Percentiles rank a stretch among this genome's conserved stretches.
Evolutionary conservation across 2,329 filamentous ascomycete species (phyloP).

Genomic region (Colletotrichum higginsianum): DNA sequence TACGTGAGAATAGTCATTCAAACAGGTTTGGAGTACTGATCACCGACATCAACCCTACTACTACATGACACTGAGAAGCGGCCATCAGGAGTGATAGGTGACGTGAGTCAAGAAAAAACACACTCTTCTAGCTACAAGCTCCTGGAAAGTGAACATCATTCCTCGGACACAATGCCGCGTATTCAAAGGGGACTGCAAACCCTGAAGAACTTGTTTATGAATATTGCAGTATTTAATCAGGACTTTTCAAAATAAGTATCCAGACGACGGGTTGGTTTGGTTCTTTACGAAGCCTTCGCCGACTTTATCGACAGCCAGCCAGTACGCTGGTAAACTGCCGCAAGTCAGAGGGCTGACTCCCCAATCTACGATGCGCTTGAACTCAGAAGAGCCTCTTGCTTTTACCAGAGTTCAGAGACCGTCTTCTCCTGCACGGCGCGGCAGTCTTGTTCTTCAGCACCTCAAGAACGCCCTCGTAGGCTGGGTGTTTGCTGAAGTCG

Average conservation of each 20-base stretch:
- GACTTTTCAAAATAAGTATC: background rate
- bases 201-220: background rate
- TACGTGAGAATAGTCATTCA: background rate
- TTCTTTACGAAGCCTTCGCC: background rate
- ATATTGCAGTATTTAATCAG: background rate
- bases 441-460: constrained; percentile 52
- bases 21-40: background rate
- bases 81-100: background rate
- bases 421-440: constrained; percentile 34
- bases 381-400: constrained; percentile 30
- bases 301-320: too few species aligned
- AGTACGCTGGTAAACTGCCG: background rate
- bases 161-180: too few species aligned
- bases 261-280: background rate
- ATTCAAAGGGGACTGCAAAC: background rate
- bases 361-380: too few species aligned
- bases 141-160: background rate
- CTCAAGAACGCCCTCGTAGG: constrained; percentile 55
- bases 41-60: too few species aligned
- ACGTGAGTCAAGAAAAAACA: background rate
- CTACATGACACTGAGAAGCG: background rate
- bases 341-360: too few species aligned
- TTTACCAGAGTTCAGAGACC: constrained; percentile 19
- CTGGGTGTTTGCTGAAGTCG: constrained; percentile 59
- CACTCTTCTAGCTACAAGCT: background rate